Conservation (phyloP, 192 early-diverging fungal species). For the Diversispora eburnea region DNA sequence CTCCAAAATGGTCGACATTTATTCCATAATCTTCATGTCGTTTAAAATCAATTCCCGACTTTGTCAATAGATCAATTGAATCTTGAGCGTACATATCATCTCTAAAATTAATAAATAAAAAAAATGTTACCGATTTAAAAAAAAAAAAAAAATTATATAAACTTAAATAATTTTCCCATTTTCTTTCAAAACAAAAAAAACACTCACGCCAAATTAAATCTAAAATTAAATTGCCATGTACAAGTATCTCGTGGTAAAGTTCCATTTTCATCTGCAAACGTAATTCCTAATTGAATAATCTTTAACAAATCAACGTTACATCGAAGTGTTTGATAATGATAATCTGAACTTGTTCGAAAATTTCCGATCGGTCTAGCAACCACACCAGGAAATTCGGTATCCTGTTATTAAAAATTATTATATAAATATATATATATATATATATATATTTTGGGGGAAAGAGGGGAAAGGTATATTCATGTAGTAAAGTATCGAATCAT, state of each 20-base stretch:
- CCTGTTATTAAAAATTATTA: slow-evolving; percentile 44
- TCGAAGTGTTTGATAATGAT: slow-evolving; percentile 95
- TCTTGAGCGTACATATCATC: slow-evolving; percentile 99
- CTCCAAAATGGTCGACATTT: slow-evolving; percentile 93
- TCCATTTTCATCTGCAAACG: slow-evolving; percentile 85
- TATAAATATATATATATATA: too few species aligned
- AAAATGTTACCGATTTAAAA: neutral
- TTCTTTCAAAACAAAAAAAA: neutral
- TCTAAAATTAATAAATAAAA: slow-evolving; percentile 42
- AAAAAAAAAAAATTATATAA: slow-evolving; percentile 11
- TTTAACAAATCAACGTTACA: slow-evolving; percentile 97
- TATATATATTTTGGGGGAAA: too few species aligned
- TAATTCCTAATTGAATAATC: slow-evolving; percentile 98
- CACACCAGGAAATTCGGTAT: slow-evolving; percentile 99
- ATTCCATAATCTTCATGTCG: slow-evolving; percentile 96
- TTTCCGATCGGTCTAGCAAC: slow-evolving; percentile 97
- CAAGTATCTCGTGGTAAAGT: slow-evolving; percentile 78
- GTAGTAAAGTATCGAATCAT: too few species aligned
- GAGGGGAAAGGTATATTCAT: too few species aligned
- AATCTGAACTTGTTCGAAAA: slow-evolving; percentile 93
- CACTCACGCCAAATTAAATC: slow-evolving; percentile 80
- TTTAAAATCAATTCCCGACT: slow-evolving; percentile 98
- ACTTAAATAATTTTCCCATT: neutral
- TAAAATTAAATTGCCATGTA: slow-evolving; percentile 99
- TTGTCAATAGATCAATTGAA: slow-evolving; percentile 94